Evolutionary conservation across 805 yeast species (phyloP).

Genomic region (Torulaspora quercuum): DNA sequence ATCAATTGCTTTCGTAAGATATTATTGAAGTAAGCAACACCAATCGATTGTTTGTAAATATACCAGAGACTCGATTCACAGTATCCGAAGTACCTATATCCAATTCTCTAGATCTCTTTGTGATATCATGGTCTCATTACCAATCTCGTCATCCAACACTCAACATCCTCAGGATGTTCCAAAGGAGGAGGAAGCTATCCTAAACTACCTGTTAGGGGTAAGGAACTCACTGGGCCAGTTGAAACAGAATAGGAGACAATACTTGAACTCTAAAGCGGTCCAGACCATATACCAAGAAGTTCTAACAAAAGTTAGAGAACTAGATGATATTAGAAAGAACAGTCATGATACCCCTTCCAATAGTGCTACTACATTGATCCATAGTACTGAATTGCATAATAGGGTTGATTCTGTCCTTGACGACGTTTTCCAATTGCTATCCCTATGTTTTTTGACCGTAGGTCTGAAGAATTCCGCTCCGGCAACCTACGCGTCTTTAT

Average conservation of each 20-base stretch:
- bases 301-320: conserved; percentile 49
- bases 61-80: too few species aligned
- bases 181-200: conserved; percentile 38
- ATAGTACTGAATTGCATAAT: conserved; percentile 35
- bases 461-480: conserved; percentile 90
- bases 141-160: conserved; percentile 6
- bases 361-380: conserved; percentile 29
- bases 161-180: conserved; percentile 38
- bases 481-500: conserved; percentile 84
- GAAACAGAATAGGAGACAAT: conserved; percentile 64
- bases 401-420: conserved; percentile 73
- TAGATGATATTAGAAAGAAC: conserved; percentile 51
- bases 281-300: conserved; percentile 56
- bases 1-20: conserved; percentile 5
- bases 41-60: too few species aligned
- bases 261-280: conserved; percentile 66
- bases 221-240: conserved; percentile 44
- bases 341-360: conserved; percentile 23
- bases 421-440: conserved; percentile 83
- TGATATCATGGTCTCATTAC: conserved; percentile 3
- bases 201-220: conserved; percentile 41
- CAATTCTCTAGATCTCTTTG: not conserved
- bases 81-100: too few species aligned
- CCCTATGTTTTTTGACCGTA: conserved; percentile 85
- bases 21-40: too few species aligned